These are phyloP conservation scores for Synchytrium microbalum DNA, from an alignment of 371 early-diverging fungal species.

Conservation along the genomic window DNA sequence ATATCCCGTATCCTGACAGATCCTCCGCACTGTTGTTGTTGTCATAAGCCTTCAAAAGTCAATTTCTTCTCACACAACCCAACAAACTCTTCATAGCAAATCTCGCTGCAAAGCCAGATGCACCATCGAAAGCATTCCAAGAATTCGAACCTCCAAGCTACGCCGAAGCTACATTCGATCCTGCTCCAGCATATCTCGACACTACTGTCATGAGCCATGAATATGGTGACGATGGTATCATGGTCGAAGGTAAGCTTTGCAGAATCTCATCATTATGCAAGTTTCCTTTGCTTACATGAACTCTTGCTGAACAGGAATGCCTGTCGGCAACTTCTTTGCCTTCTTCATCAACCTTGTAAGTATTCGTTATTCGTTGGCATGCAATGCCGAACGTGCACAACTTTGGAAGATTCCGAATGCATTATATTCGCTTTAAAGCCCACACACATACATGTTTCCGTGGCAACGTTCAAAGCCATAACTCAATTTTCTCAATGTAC, in stretches of 20 bases:
- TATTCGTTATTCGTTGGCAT: too few relatives aligned
- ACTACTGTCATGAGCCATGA: constrained; percentile 16
- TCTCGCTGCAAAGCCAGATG: background rate
- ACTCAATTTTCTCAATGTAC: too few relatives aligned
- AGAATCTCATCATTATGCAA: background rate
- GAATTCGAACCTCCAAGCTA: constrained; percentile 37
- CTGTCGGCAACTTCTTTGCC: constrained; percentile 34
- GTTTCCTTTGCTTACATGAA: background rate
- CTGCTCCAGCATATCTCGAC: constrained; percentile 23
- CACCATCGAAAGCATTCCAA: constrained; percentile 14
- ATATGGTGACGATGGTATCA: constrained; percentile 28
- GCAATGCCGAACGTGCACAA: too few relatives aligned
- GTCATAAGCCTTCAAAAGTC: too few relatives aligned
- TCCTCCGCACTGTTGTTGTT: background rate
- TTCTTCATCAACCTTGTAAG: constrained; percentile 37
- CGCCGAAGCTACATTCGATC: constrained; percentile 24
- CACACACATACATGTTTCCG: too few relatives aligned
- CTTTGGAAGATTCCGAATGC: too few relatives aligned
- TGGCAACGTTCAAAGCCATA: too few relatives aligned
- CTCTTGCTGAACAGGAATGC: constrained; percentile 21
- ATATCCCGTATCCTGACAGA: too few relatives aligned
- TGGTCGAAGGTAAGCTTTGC: constrained; percentile 27
- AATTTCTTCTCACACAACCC: background rate
- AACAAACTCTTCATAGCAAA: background rate
- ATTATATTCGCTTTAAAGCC: too few relatives aligned